Evolutionary conservation across 495 filamentous ascomycete species (phyloP), one percentile per base, ranked within the genome.

Genomic region (Penicillium parvum): DNA sequence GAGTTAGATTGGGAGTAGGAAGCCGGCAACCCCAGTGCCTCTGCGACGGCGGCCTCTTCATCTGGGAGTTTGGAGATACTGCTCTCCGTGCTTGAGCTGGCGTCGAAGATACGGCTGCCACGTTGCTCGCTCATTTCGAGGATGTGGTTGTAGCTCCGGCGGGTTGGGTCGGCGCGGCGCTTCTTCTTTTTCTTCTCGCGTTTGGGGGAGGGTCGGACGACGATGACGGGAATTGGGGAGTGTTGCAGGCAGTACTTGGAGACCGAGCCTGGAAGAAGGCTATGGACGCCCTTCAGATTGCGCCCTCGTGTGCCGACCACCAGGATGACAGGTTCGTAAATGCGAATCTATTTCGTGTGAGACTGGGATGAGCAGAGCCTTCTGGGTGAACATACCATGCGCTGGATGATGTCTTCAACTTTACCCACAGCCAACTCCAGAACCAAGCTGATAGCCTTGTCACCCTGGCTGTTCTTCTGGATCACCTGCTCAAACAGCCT

Each of bases 211-310:
- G 92, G 90, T 2, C 92, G 81, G 26, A 97, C 92, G 21, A 98
- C 94, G 25, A 96, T 88, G 2, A 96, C 91, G n/a, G 92, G 92
- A 14, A 98, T 86, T 1, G 92, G 92, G 6, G 88, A 95, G 63
- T 95, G 87, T 60, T 97, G 91, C 9, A 96, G 75, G 52, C 92
- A 96, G 69, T 95, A 98, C 57, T 96, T 96, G 19, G 89, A 95
- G 41, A 97, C 89, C 0, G 89, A 95, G 49, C 88, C 92, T 10
- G 85, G 85, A 19, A 96, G 76, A n/a, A 97, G 75, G 32, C 86
- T 85, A 64, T 96, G 90, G 20, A 97, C 78, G 35, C 92, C 90
- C 27, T 86, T 86, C 5, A 96, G 73, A 36, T 82, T 90, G 38
- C 89, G 81, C 32, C 92, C 92, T 45, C 86, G 78, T 2, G 92